Evolutionary conservation across 371 early-diverging fungal species (phyloP).

Genomic region (Conidiobolus incongruus): DNA sequence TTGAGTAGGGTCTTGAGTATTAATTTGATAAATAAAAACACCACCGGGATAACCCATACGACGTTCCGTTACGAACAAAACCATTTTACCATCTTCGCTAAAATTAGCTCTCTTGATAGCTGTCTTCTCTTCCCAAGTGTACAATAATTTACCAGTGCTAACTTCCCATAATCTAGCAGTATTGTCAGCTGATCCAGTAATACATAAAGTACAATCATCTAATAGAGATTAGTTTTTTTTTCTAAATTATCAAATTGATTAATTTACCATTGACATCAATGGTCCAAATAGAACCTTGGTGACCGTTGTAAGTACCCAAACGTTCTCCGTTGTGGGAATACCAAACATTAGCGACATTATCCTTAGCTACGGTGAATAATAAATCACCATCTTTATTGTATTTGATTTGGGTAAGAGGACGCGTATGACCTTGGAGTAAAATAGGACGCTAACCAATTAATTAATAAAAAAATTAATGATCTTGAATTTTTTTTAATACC

Average conservation of each 20-base stretch:
- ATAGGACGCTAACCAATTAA: conserved; percentile 86
- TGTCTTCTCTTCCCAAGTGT: conserved; percentile 70
- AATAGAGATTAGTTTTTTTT: background rate
- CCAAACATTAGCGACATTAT: conserved; percentile 85
- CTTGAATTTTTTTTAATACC: no score
- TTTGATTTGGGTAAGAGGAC: conserved; percentile 94
- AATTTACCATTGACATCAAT: conserved; percentile 68
- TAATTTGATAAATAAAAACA: conserved; percentile 57
- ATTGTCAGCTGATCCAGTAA: conserved; percentile 93
- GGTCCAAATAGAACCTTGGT: conserved; percentile 89
- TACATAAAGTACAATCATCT: conserved; percentile 4
- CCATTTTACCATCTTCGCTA: conserved; percentile 63
- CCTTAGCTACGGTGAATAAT: conserved; percentile 91
- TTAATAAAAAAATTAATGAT: no score
- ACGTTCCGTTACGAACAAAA: conserved; percentile 85
- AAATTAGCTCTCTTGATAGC: conserved; percentile 88
- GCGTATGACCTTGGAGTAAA: conserved; percentile 87
- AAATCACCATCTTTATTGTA: conserved; percentile 99
- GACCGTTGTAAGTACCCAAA: conserved; percentile 87
- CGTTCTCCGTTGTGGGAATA: conserved; percentile 95
- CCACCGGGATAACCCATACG: conserved; percentile 83
- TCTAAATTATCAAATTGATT: background rate
- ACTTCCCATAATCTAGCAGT: conserved; percentile 90
- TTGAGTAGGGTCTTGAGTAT: conserved; percentile 22
- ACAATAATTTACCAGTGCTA: conserved; percentile 71